Evolutionary conservation across 78 protist genomes (phyloP).

Genomic region (Dictyostelium firmibasis): DNA sequence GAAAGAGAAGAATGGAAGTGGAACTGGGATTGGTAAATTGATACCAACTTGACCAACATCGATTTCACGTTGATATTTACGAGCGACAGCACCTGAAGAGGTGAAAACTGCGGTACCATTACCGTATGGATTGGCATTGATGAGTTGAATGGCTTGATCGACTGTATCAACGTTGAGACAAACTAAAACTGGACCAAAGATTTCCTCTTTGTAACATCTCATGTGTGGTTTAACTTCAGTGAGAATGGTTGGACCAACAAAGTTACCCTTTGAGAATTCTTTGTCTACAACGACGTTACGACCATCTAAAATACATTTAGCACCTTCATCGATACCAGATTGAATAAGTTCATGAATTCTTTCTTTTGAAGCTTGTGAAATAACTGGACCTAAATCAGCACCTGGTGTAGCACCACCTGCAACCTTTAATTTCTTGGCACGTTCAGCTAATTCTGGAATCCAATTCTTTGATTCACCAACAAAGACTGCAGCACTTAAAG

Average conservation of each 20-base stretch:
- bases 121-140: constrained; percentile 98
- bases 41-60: constrained; percentile 96
- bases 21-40: constrained; percentile 98
- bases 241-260: constrained; percentile 96
- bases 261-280: constrained; percentile 93
- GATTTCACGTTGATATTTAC: constrained; percentile 93
- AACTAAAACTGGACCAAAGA: constrained; percentile 97
- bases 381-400: constrained; percentile 95
- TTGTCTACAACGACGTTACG: constrained; percentile 82
- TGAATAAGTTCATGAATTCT: constrained; percentile 86
- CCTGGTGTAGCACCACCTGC: constrained; percentile 47
- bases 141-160: constrained; percentile 96
- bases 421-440: constrained; percentile 84
- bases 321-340: constrained; percentile 90
- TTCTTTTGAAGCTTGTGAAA: constrained; percentile 88
- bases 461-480: constrained; percentile 94
- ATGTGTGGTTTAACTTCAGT: constrained; percentile 87
- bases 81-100: constrained; percentile 93
- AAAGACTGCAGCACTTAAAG: constrained; percentile 93
- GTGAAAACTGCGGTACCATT: constrained; percentile 99
- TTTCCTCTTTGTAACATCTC: constrained; percentile 93
- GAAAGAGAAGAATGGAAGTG: constrained; percentile 98
- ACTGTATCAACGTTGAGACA: constrained; percentile 89
- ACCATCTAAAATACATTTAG: constrained; percentile 92
- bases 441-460: constrained; percentile 90